phyloP scores from a whole-genome alignment of 2,329 filamentous ascomycete genomes.

The Calonectria leucothoes region DNA sequence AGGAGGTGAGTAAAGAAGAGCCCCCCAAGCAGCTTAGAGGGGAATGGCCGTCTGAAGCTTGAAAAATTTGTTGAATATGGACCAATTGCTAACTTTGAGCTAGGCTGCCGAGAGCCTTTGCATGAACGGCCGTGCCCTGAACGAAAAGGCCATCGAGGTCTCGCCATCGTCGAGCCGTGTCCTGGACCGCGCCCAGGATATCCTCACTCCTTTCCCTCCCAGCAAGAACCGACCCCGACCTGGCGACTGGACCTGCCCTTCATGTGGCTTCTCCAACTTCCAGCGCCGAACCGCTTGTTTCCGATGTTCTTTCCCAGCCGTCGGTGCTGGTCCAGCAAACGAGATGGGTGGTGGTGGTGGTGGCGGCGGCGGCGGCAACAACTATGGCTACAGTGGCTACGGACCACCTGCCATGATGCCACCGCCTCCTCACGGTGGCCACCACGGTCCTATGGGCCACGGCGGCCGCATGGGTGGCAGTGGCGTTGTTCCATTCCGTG shows the following conservation, averaged over 20 bases:
- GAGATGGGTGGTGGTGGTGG: conserved; percentile 62
- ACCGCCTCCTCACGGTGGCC: conserved; percentile 76
- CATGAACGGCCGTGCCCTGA: conserved; percentile 98
- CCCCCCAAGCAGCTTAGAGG: background rate
- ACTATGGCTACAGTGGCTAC: conserved; percentile 67
- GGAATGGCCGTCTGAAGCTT: background rate
- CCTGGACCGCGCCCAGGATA: conserved; percentile 93
- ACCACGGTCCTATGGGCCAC: conserved; percentile 67
- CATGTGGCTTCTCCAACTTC: conserved; percentile 99
- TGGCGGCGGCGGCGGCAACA: conserved; percentile 66
- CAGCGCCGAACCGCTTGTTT: conserved; percentile 98
- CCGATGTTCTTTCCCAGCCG: conserved; percentile 98
- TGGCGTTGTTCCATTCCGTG: conserved; percentile 94
- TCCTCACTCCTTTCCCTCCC: conserved; percentile 95
- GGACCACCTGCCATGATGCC: conserved; percentile 85
- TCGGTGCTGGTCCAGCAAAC: conserved; percentile 78
- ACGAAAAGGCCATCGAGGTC: conserved; percentile 99
- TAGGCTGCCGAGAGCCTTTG: conserved; percentile 97
- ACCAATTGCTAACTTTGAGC: conserved; percentile 20
- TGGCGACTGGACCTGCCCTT: conserved; percentile 99
- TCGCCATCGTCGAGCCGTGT: conserved; percentile 98
- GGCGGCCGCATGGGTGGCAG: conserved; percentile 82
- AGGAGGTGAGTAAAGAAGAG: conserved; percentile 77
- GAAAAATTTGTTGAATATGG: background rate
- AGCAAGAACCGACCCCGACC: conserved; percentile 98